Base-by-base conservation (phyloP, 2,329 filamentous ascomycete species). In the Aspergillus persii region DNA sequence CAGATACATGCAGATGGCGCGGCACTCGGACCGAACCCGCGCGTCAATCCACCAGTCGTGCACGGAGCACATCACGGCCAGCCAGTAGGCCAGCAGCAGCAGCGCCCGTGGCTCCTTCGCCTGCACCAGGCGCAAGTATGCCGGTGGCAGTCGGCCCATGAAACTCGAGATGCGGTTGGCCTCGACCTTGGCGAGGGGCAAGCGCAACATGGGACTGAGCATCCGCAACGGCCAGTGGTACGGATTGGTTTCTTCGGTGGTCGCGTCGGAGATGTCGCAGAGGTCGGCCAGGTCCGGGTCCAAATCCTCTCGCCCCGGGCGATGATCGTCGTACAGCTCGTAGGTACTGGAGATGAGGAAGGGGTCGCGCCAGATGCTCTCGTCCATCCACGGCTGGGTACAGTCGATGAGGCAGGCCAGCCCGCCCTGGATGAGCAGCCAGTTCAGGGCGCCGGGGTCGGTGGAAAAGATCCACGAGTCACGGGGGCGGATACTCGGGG, bases 221-320 rank as follows among this genome's bases (percentile, higher is more conserved):
- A 54, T 54, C 9, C 53, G 53, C 8, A 54, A 33, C 18, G 41
- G 41, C 53, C 53, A 54, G 26, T 54, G 53, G 15, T 26, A 54
- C 8, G 41, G 44, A 8, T 48, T 54, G 12, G 53, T 54, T 3
- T 54, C 53, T 33, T 54, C 53, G 8, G 53, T 48, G 8, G 53
- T 54, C 11, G 41, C 48, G 3, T 36, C 41, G 2, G 9, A 33
- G 3, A 54, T 54, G 8, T 54, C 41, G 18, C 41, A 48, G 8
- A 54, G n/a, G 18, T 54, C 41, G 3, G 53, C 53, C n/a, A 54
- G 26, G 8, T 48, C 44, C 15, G 41, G 11, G 27, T 54, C 53
- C 15, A 54, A 41, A 27, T 48, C 39, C 23, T 48, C 53, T 2
- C 53, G 39, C 9, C 53, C 53, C 53, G 41, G 27, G 18, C 41